phyloP scores from a whole-genome alignment of 805 yeast species.

The Hanseniaspora pseudoguilliermondii region DNA sequence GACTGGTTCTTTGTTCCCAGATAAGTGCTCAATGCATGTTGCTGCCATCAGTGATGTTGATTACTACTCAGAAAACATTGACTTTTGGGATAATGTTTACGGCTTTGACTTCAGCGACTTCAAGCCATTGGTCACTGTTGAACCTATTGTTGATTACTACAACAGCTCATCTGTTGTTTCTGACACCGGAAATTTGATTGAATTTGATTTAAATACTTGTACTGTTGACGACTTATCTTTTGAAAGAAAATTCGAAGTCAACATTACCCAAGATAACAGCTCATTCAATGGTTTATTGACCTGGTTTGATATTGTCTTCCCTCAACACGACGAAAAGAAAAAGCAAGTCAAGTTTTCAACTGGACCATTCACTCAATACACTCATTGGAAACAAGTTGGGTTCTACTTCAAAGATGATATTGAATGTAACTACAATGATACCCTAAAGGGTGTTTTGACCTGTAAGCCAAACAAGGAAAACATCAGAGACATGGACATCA shows the following conservation, averaged over 20 bases:
- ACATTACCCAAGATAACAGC: constrained; percentile 55
- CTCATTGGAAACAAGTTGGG: constrained; percentile 98
- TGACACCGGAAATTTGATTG: constrained; percentile 55
- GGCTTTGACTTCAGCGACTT: constrained; percentile 95
- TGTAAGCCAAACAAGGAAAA: constrained; percentile 65
- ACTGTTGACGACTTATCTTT: constrained; percentile 71
- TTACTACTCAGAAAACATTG: constrained; percentile 80
- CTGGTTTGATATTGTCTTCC: constrained; percentile 93
- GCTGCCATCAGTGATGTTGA: constrained; percentile 90
- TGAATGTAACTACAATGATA: constrained; percentile 64
- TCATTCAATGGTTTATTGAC: constrained; percentile 73
- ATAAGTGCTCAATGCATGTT: constrained; percentile 74
- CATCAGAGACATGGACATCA: constrained; percentile 83
- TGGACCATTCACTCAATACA: constrained; percentile 85
- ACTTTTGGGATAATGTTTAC: constrained; percentile 92
- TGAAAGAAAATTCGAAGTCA: constrained; percentile 52
- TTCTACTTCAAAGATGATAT: constrained; percentile 78
- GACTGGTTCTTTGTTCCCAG: constrained; percentile 90
- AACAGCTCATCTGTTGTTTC: constrained; percentile 66
- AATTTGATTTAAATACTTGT: constrained; percentile 82
- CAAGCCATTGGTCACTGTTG: constrained; percentile 71
- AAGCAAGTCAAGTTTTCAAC: constrained; percentile 68
- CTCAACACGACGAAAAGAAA: constrained; percentile 36
- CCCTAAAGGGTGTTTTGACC: constrained; percentile 54
- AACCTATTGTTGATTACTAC: constrained; percentile 94